Evolutionary conservation across 768 basidiomycete species (phyloP).

Genomic region (Suillus bovinus): DNA sequence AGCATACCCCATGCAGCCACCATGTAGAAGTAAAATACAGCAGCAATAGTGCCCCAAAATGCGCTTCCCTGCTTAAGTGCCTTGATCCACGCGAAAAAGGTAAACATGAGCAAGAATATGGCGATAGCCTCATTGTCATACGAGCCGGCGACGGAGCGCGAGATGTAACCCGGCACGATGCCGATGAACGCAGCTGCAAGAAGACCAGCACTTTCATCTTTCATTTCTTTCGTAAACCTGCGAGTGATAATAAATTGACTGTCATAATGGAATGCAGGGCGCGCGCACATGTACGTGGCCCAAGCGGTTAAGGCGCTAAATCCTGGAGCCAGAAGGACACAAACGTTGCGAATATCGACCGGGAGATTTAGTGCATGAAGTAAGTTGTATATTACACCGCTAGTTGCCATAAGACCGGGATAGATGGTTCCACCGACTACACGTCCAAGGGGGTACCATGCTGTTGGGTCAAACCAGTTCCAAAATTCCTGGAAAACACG

Average conservation of each 20-base stretch:
- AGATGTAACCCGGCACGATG: constrained; percentile 97
- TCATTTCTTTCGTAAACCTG: constrained; percentile 97
- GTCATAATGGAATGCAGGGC: neutral
- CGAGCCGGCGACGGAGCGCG: constrained; percentile 97
- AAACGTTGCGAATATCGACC: constrained; percentile 96
- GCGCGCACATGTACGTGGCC: constrained; percentile 88
- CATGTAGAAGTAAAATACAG: constrained; percentile 99
- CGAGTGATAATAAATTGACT: neutral
- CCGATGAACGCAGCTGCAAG: constrained; percentile 98
- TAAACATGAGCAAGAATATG: constrained; percentile 99
- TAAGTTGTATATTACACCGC: constrained; percentile 93
- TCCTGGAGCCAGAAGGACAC: constrained; percentile 94
- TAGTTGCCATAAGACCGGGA: constrained; percentile 97
- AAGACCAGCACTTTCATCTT: constrained; percentile 93
- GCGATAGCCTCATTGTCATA: constrained; percentile 99
- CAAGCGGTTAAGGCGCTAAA: constrained; percentile 97
- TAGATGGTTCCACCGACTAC: constrained; percentile 99
- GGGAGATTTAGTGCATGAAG: constrained; percentile 89
- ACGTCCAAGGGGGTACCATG: constrained; percentile 98
- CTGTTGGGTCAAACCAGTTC: constrained; percentile 99
- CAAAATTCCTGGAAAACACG: constrained; percentile 83
- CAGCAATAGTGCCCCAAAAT: constrained; percentile 85
- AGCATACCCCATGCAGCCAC: constrained; percentile 97
- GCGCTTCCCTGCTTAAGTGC: constrained; percentile 94
- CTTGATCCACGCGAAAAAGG: constrained; percentile 96